Conservation (phyloP, 2,329 filamentous ascomycete species). For the Talaromyces sp. region DNA sequence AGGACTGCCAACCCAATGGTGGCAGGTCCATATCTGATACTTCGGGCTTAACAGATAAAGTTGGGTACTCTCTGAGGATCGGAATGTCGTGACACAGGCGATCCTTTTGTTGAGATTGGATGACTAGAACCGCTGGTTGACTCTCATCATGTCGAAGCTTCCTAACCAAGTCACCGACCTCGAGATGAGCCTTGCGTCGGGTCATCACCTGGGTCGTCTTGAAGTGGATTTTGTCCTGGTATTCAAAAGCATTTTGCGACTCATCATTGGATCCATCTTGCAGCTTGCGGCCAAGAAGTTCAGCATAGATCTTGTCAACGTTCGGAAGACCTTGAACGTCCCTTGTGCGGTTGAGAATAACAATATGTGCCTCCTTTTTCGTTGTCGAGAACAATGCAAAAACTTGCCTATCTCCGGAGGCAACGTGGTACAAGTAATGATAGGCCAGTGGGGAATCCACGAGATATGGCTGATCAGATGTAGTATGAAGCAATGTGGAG, state of each 20-base stretch:
- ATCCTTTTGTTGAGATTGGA: constrained; percentile 85
- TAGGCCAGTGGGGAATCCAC: constrained; percentile 75
- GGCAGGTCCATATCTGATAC: constrained; percentile 83
- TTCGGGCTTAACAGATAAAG: constrained; percentile 79
- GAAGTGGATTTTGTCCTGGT: constrained; percentile 84
- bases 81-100: constrained; percentile 84
- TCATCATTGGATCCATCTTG: constrained; percentile 68
- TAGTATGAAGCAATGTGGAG: constrained; percentile 68
- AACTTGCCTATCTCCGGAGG: constrained; percentile 85
- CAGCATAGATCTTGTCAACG: constrained; percentile 81
- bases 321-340: constrained; percentile 89
- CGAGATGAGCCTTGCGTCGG: constrained; percentile 82
- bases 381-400: constrained; percentile 91
- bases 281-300: constrained; percentile 67
- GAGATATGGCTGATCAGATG: constrained; percentile 74
- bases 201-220: constrained; percentile 87
- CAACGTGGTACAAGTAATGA: constrained; percentile 90
- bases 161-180: constrained; percentile 84
- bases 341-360: constrained; percentile 81
- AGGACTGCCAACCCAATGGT: constrained; percentile 89
- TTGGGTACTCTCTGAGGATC: constrained; percentile 78
- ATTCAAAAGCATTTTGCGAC: constrained; percentile 80
- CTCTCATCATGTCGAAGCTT: constrained; percentile 85
- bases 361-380: constrained; percentile 76
- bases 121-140: constrained; percentile 77